Evolutionary conservation across 2,329 filamentous ascomycete genomes (phyloP), one percentile per base, ranked within the genome.

Genomic region (Ophiostoma perfectum): DNA sequence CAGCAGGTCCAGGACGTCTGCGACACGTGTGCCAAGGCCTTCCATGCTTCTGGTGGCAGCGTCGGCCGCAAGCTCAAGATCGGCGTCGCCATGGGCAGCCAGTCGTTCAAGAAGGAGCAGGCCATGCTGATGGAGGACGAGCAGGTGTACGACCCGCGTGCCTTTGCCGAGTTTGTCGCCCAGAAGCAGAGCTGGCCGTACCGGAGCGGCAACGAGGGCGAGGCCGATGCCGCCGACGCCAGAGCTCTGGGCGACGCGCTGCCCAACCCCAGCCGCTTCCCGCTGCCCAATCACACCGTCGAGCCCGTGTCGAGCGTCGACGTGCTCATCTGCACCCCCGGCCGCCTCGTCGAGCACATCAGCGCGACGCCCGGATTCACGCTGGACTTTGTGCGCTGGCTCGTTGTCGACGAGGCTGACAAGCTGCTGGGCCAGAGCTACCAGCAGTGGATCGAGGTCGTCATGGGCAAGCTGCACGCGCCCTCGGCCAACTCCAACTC

Each of bases 341-440:
- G 95, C 70, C 87, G 94, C 71, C 84, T 98, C 0, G 92, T 98
- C 4, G 94, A 98, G 74, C 94, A 98, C 77, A 84, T 97, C 66
- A 89, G 90, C 71, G 88, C 89, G 70, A 98, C 94, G 0, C 86
- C 87, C 3, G 93, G 92, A 0, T 97, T 98, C 76, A 86, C 83
- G 0, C 81, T 98, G 36, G 86, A 90, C 68, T 84, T 90, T 75
- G 82, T 97, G 4, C 86, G 91, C 70, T 98, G 93, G 93, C 82
- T 98, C 0, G 86, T 97, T 2, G 90, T 97, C 63, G 94, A 98
- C 74, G 94, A 98, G 78, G 95, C 94, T 11, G 94, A 98, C 77
- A 92, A 95, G 75, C 81, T 98, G 12, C 84, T 98, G 5, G 90
- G 93, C 60, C 92, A 98, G 77, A 93, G 90, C 74, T 97, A 95